These are phyloP conservation scores for Dictyostelium discoideum DNA, from an alignment of 78 protist genomes.

Conservation along the genomic window dicty_2.7 NC_007091.3:649501-650000, in stretches of 20 bases:
- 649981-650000: background rate
- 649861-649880: background rate
- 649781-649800: background rate
- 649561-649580: slow-evolving; percentile 19
- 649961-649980: slow-evolving; percentile 15
- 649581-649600: slow-evolving; percentile 14
- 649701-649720: slow-evolving; percentile 29
- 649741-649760: background rate
- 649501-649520: background rate
- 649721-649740: background rate
- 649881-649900: background rate
- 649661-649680: background rate
- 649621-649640: background rate
- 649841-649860: background rate
- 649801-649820: background rate
- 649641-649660: background rate
- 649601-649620: background rate
- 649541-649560: background rate
- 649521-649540: background rate
- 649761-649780: background rate
- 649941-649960: background rate
- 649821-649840: background rate
- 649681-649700: too few species aligned
- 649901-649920: background rate
- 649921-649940: background rate